Evolutionary conservation across 2,329 filamentous ascomycete genomes (phyloP), one percentile per base, ranked within the genome.

Genomic region (Verticillium dahliae): DNA sequence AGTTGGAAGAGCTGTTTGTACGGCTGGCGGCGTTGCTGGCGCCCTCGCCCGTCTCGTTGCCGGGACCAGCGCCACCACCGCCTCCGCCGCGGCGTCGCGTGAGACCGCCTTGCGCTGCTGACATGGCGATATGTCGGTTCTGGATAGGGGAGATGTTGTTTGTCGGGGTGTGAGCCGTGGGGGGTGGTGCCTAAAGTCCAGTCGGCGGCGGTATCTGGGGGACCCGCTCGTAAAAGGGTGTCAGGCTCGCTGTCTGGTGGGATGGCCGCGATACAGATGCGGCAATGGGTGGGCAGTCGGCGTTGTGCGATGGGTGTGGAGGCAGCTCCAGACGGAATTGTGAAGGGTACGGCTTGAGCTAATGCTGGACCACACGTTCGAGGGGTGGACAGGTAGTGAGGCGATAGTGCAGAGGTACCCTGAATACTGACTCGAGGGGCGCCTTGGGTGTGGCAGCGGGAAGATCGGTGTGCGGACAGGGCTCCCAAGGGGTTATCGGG

Each of bases 41-140:
- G 72, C 85, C 82, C 65, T 89, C 86, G 74, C 81, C 84, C 62
- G 84, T 83, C 58, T 80, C 80, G 65, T 84, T 88, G 78, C 87
- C 84, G 37, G 34, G 34, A 72, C 88, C 72, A 58, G 75, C 89
- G 82, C 78, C 75, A 56, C 72, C 79, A 18, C 45, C 45, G 45
- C 45, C 45, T 50, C 45, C 45, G 81, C 90, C 83, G 81, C 90
- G 82, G 84, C 84, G 84, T 74, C 85, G 77, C 64, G 85, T 87
- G 72, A 87, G 77, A 68, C 84, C 84, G 58, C 63, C 63, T 50
- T 50, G 45, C 45, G 45, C 45, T 50, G 45, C 45, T n/a, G 45
- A 50, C 45, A 50, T 52, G 63, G 58, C 41, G 63, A 60, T 59
- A 63, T 63, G 63, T 62, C 65, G 33, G 15, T 52, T 10, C 52